A percentile compares a stretch with the other conserved stretches of the same genome.
These are phyloP conservation scores for Microascus cirrosus DNA, from an alignment of 2,329 filamentous ascomycete genomes.

Conservation along the genomic window DNA sequence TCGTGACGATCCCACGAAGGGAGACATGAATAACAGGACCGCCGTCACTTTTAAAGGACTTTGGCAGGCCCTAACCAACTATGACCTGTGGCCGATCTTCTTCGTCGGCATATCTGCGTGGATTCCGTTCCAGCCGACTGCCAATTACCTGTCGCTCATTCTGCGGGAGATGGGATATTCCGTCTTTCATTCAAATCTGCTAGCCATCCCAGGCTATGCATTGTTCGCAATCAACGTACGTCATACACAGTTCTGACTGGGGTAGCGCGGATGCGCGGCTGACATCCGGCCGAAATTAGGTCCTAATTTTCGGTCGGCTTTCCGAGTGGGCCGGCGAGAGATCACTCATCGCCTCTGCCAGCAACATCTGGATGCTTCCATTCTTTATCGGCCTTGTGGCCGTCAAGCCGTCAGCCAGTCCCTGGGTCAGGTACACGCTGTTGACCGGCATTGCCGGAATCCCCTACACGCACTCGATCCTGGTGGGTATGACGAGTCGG, in stretches of 20 bases:
- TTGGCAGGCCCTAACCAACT: slow-evolving; percentile 37
- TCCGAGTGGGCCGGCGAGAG: slow-evolving; percentile 30
- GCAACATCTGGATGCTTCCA: slow-evolving; percentile 37
- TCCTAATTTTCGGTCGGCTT: slow-evolving; percentile 33
- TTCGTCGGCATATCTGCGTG: slow-evolving; percentile 32
- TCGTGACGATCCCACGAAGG: slow-evolving; percentile 46
- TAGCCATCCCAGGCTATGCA: slow-evolving; percentile 32
- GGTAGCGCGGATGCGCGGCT: too few species aligned
- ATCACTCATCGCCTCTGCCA: slow-evolving; percentile 26
- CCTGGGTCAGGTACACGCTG: slow-evolving; percentile 21
- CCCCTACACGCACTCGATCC: slow-evolving; percentile 27
- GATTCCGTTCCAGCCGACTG: neutral
- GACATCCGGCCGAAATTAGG: neutral
- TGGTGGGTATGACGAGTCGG: slow-evolving; percentile 44
- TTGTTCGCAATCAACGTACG: slow-evolving; percentile 16
- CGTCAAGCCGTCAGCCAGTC: slow-evolving; percentile 12
- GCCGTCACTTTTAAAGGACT: slow-evolving; percentile 35
- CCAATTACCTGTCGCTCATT: slow-evolving; percentile 35
- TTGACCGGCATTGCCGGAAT: slow-evolving; percentile 21
- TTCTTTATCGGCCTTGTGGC: slow-evolving; percentile 33
- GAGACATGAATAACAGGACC: slow-evolving; percentile 47
- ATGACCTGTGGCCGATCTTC: slow-evolving; percentile 46
- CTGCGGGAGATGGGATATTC: slow-evolving; percentile 35
- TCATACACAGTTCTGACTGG: too few species aligned
- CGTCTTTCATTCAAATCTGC: slow-evolving; percentile 42